Percentiles rank a stretch among this genome's conserved stretches.
Evolutionary conservation across 176 grass and related monocot genomes (phyloP).

Genomic region (Rhynchospora tenuis): DNA sequence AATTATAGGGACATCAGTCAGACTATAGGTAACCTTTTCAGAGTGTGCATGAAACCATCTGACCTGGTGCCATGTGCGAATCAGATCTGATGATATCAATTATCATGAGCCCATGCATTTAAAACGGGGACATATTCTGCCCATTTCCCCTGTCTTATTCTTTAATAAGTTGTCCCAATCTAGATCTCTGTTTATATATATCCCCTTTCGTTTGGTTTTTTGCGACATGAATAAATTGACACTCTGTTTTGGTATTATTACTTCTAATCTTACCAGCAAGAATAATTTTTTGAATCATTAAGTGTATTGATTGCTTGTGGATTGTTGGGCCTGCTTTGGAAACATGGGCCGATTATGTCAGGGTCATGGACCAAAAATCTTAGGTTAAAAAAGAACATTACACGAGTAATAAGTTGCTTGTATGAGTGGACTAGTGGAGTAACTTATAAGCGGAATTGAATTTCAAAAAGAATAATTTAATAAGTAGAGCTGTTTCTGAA

Average conservation of each 20-base stretch:
- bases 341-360: not conserved
- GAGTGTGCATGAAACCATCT: not conserved
- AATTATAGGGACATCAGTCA: not conserved
- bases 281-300: not conserved
- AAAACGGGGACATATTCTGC: constrained; percentile 6
- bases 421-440: not conserved
- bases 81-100: constrained; percentile 18
- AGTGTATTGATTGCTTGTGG: not conserved
- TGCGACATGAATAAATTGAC: not conserved
- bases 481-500: not conserved
- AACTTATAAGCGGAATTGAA: too few relatives aligned
- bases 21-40: not conserved
- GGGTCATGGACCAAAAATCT: not conserved
- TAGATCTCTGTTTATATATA: constrained; percentile 3
- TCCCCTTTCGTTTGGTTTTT: not conserved
- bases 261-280: not conserved
- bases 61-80: constrained; percentile 6
- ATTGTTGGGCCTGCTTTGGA: not conserved
- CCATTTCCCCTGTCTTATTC: constrained; percentile 9
- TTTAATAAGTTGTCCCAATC: constrained; percentile 5
- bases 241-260: not conserved
- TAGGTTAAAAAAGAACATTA: not conserved
- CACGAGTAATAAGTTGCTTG: not conserved
- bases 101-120: constrained; percentile 8
- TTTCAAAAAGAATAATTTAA: not conserved